Base-by-base conservation (phyloP, 2,329 filamentous ascomycete species). In the Microascus cirrosus region DNA sequence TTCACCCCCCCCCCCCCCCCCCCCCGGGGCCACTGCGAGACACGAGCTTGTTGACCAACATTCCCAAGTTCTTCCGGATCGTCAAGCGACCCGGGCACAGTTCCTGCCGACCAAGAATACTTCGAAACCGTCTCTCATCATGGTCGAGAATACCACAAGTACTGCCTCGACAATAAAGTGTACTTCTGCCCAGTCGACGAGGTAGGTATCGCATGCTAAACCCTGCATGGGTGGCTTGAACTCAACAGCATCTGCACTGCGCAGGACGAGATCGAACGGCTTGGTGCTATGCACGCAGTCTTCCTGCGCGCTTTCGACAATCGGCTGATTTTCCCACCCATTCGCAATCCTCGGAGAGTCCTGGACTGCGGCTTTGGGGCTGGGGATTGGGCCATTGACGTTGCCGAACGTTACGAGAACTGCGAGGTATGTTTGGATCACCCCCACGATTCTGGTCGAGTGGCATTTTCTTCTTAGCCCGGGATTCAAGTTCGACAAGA, bases 361-460 rank as follows among this genome's bases (percentile, higher is more conserved):
- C 75, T 91, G 32, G 87, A 91, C 59, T 90, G 86, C 63, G 87
- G 87, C 0, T 87, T 83, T 69, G 87, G 87, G 48, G 77, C 83
- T n/a, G 86, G 78, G 48, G 76, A 82, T 54, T 91, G 87, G 87
- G 85, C 86, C 24, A 71, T 81, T 36, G 84, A 86, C 25, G 83
- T 87, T 56, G 87, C 87, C 53, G 78, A 81, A 65, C 73, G 79
- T 61, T 74, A 85, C 70, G 85, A 85, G 54, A 71, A 76, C 60
- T 86, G 83, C 66, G 79, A 89, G 75, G 87, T 88, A 66, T 65
- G 74, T 66, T 48, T 2, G 1, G 24, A 51, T 48, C 32, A 25
- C 56, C 59, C 35, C 12, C 22, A 36, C 11, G 36, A n/a, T 42
- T n/a, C 13, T 4, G 12, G 36, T n/a, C 10, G 36, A 42, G 36